These are phyloP conservation scores for Orbilia ellipsospora DNA, from an alignment of 2,329 filamentous ascomycete species.

Conservation along the genomic window DNA sequence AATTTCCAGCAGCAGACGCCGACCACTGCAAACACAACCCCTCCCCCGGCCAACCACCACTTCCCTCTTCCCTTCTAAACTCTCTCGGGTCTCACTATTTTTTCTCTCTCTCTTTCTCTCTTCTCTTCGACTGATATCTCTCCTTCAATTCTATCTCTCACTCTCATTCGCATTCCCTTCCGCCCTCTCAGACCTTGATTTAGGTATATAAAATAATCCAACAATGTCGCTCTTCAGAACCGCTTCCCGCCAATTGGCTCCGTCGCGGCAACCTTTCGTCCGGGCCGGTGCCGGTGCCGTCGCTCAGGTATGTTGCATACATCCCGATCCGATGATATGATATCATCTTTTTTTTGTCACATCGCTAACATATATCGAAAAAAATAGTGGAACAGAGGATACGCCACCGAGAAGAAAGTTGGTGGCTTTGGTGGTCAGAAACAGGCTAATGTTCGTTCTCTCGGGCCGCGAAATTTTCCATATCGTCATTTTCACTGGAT, in stretches of 20 bases:
- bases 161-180: conserved; percentile 13
- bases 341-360: not conserved
- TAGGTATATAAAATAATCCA: conserved; percentile 10
- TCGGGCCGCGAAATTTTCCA: not conserved
- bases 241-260: conserved; percentile 48
- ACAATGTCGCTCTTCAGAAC: conserved; percentile 49
- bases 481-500: not conserved
- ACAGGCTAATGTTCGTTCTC: conserved; percentile 42
- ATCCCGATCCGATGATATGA: not conserved
- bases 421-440: conserved; percentile 48
- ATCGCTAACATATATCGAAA: conserved; percentile 14
- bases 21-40: conserved; percentile 15
- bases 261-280: conserved; percentile 52
- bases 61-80: conserved; percentile 22
- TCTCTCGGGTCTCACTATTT: conserved; percentile 12
- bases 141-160: conserved; percentile 1
- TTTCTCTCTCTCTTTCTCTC: conserved; percentile 1
- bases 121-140: conserved; percentile 3
- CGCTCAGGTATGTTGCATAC: conserved; percentile 28
- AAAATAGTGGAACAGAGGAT: conserved; percentile 46
- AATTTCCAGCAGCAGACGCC: conserved; percentile 43
- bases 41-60: conserved; percentile 5
- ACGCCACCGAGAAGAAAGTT: conserved; percentile 45
- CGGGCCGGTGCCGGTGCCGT: conserved; percentile 46
- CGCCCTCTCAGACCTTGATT: not conserved